These are phyloP conservation scores for Saccharomyces hybrid DNA, from an alignment of 1,139 yeast species.

Conservation along the genomic window DNA sequence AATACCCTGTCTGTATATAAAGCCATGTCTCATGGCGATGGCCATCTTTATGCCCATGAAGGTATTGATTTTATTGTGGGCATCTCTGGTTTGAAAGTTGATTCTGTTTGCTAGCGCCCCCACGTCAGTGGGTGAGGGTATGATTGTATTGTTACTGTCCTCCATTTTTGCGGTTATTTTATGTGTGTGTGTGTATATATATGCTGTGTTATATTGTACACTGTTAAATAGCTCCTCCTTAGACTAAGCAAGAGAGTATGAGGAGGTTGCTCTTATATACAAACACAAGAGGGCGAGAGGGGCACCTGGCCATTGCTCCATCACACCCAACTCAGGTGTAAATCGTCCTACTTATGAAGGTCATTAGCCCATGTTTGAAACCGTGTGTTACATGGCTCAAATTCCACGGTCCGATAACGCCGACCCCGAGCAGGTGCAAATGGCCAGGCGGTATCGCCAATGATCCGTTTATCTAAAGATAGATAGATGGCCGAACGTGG, in stretches of 20 bases:
- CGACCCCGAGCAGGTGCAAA: slow-evolving; percentile 1
- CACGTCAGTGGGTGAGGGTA: slow-evolving; percentile 65
- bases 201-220: not conserved
- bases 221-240: not conserved
- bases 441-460: not conserved
- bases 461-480: not conserved
- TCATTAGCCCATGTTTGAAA: not conserved
- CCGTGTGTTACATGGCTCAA: not conserved
- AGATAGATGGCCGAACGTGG: not conserved
- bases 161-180: not conserved
- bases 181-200: not conserved
- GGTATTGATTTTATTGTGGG: slow-evolving; percentile 65
- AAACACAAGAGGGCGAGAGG: not conserved
- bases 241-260: not conserved
- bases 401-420: not conserved
- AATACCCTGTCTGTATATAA: slow-evolving; percentile 72
- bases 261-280: not conserved
- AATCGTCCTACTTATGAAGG: not conserved
- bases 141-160: slow-evolving; percentile 23
- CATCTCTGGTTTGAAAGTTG: slow-evolving; percentile 54
- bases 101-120: slow-evolving; percentile 82
- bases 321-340: not conserved
- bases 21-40: slow-evolving; percentile 66
- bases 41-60: slow-evolving; percentile 64
- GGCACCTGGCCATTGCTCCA: not conserved